Base-by-base conservation (phyloP, 2,329 filamentous ascomycete genomes). In the Paraconiothyrium sp. region DNA sequence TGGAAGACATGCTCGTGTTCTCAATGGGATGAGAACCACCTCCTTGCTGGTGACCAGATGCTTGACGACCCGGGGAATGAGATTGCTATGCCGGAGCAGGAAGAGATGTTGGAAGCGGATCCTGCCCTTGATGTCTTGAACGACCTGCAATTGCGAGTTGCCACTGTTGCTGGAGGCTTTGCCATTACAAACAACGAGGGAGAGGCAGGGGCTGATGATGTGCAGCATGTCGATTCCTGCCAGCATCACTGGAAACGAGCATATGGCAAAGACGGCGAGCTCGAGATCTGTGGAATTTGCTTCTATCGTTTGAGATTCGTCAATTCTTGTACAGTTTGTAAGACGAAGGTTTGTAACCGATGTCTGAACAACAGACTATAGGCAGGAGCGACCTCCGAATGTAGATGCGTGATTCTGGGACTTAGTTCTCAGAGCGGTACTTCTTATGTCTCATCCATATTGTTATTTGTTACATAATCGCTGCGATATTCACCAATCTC, bases 1-100 rank as follows among this genome's bases (percentile, higher is more conserved):
- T 71, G 69, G 69, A 68, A 66, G 59, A 64, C 61, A 13, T 65
- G 66, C 35, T 20, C 30, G 5, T 67, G 63, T 54, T 49, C 55
- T 51, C 58, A 62, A 14, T 64, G 61, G 60, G 55, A 64, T 16
- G 63, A 65, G 27, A 44, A 57, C 34, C 61, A 57, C 41, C 61
- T 66, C 37, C 51, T 66, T 54, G 50, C 54, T 43, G 46, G 48
- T 39, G 57, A 47, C 30, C 54, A 49, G 27, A 44, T 34, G 41
- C 22, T 48, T 8, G 58, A 60, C 35, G 52, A 52, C 16, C 50
- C 48, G 8, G 46, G n/a, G 11, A 52, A 51, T 32, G 57, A 46
- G 24, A 59, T 66, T 50, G 63, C 58, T 30, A 65, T 65, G 63
- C 65, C 61, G 7, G 65, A 67, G 62, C 58, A 65, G 49, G 59